A percentile compares a stretch with the other conserved stretches of the same genome.
These are phyloP conservation scores for Stagonosporopsis vannaccii DNA, from an alignment of 2,329 filamentous ascomycete species.

Conservation along the genomic window DNA sequence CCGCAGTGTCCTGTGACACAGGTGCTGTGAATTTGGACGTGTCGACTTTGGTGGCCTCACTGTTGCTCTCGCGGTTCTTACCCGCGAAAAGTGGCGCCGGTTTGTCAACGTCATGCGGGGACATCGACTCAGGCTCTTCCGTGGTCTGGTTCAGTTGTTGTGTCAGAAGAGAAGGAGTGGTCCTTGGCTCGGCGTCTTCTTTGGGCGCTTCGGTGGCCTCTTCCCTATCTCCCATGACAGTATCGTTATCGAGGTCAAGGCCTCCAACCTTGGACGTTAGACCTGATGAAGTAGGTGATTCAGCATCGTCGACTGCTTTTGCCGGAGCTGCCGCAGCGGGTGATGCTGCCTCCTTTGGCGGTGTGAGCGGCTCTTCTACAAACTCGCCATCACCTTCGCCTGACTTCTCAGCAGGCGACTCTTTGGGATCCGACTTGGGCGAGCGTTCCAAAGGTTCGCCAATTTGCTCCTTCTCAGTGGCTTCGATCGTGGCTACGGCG, in stretches of 20 bases:
- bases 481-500: constrained; percentile 67
- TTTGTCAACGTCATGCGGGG: constrained; percentile 70
- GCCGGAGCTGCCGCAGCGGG: constrained; percentile 27
- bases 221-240: constrained; percentile 53
- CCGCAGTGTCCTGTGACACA: constrained; percentile 41
- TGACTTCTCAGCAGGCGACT: constrained; percentile 30
- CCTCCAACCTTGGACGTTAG: constrained; percentile 62
- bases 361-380: constrained; percentile 78
- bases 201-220: constrained; percentile 28
- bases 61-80: constrained; percentile 45
- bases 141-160: constrained; percentile 49
- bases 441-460: constrained; percentile 48
- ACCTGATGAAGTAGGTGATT: constrained; percentile 60
- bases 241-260: constrained; percentile 68
- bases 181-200: constrained; percentile 37
- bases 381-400: constrained; percentile 68
- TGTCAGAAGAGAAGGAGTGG: constrained; percentile 51
- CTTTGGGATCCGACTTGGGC: constrained; percentile 54
- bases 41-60: constrained; percentile 38
- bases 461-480: constrained; percentile 60
- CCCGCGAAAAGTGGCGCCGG: constrained; percentile 70
- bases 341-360: constrained; percentile 47
- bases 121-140: constrained; percentile 43
- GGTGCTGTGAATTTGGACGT: constrained; percentile 38
- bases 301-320: constrained; percentile 42